These are phyloP conservation scores for Pneumocystis carinii DNA, from an alignment of 1,139 yeast species.

Conservation along the genomic window DNA sequence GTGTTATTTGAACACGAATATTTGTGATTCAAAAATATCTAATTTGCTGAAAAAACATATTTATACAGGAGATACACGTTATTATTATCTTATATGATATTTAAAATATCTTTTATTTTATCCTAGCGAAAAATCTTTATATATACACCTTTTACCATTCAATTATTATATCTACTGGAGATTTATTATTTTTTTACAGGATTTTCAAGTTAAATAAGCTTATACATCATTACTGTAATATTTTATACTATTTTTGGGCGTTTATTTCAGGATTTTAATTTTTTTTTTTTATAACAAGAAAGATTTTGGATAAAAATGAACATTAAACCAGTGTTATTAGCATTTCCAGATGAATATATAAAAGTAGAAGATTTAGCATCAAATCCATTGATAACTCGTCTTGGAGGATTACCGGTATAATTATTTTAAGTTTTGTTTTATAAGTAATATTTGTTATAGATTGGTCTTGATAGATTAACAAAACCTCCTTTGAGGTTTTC, in stretches of 20 bases:
- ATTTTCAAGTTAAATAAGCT: too few relatives aligned
- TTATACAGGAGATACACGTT: too few relatives aligned
- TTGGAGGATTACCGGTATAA: slow-evolving; percentile 8
- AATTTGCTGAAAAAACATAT: too few relatives aligned
- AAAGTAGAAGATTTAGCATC: neutral
- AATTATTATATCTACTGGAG: too few relatives aligned
- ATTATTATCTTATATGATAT: too few relatives aligned
- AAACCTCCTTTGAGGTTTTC: slow-evolving; percentile 1
- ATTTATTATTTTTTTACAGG: too few relatives aligned
- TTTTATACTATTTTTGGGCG: neutral
- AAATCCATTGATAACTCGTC: neutral
- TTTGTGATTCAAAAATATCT: too few relatives aligned
- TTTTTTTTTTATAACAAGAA: neutral
- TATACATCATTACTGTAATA: too few relatives aligned
- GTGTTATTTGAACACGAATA: too few relatives aligned
- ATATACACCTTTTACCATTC: too few relatives aligned
- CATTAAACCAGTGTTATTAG: neutral
- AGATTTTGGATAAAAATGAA: neutral
- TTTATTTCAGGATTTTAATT: neutral
- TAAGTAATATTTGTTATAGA: neutral
- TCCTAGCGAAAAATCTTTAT: too few relatives aligned
- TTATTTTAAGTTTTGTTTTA: neutral
- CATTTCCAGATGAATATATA: neutral
- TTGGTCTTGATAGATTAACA: slow-evolving; percentile 1
- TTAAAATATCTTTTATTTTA: too few relatives aligned